Evolutionary conservation across 108 stramenopile species (phyloP).

Genomic region (Cyclotella choctawhatcheeana): DNA sequence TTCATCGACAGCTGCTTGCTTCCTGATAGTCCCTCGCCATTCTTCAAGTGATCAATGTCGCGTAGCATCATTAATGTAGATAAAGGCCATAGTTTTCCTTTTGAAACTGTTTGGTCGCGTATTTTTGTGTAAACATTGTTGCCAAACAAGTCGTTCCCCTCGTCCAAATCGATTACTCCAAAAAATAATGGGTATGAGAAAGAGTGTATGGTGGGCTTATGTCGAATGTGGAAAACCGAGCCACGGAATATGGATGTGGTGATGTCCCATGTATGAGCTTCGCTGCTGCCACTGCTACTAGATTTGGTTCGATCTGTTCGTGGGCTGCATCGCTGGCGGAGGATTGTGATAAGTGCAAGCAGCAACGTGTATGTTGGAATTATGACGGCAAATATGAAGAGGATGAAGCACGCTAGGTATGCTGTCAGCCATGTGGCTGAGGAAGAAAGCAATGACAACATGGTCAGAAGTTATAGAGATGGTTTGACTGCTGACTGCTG

Average conservation of each 20-base stretch:
- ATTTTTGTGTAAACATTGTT: conserved; percentile 6
- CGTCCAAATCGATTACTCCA: conserved; percentile 81
- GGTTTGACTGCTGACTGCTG: no score
- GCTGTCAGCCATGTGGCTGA: background rate
- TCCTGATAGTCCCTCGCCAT: conserved; percentile 63
- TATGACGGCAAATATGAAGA: background rate
- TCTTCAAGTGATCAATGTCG: conserved; percentile 74
- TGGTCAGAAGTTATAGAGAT: no score
- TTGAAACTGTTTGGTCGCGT: background rate
- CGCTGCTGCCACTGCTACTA: background rate
- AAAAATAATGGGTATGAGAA: conserved; percentile 92
- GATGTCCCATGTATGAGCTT: conserved; percentile 28
- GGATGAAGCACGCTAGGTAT: background rate
- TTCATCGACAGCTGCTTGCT: conserved; percentile 31
- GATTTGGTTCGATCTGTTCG: no score
- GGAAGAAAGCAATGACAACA: background rate
- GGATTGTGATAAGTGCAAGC: background rate
- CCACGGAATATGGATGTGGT: conserved; percentile 51
- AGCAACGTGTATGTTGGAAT: conserved; percentile 3
- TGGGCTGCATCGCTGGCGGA: background rate
- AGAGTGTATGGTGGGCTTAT: conserved; percentile 63
- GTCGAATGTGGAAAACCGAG: conserved; percentile 73
- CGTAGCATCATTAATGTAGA: conserved; percentile 57
- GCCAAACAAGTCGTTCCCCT: conserved; percentile 55
- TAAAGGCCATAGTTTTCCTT: conserved; percentile 61